Conservation (phyloP, 257 asterid genomes). For the Solanum peruvianum region DNA sequence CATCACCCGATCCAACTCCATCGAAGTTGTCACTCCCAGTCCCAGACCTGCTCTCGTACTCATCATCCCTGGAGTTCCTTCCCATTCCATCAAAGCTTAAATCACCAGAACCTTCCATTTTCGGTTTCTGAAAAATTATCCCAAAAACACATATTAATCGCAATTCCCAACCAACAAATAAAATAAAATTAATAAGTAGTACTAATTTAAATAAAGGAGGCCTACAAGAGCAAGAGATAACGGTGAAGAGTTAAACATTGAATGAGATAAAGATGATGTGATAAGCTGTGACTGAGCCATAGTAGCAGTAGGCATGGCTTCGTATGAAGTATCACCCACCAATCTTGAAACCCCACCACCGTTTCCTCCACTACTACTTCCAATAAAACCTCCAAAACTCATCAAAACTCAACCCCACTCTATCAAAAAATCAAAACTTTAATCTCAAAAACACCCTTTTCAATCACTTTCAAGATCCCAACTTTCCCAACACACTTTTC, state of each 20-base stretch:
- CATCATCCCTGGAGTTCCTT: constrained; percentile 35
- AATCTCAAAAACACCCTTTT: not conserved
- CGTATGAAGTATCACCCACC: constrained; percentile 38
- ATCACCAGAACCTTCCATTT: constrained; percentile 63
- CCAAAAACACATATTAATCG: not conserved
- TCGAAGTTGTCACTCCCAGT: constrained; percentile 69
- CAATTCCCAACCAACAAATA: not conserved
- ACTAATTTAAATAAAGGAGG: not conserved
- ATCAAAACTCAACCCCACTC: constrained; percentile 7
- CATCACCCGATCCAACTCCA: constrained; percentile 51
- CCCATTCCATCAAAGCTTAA: constrained; percentile 30
- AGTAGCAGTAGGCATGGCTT: constrained; percentile 18
- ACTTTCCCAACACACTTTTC: not conserved
- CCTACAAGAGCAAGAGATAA: constrained; percentile 51
- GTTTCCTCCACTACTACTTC: not conserved
- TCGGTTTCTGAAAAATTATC: constrained; percentile 35
- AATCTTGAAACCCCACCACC: constrained; percentile 28
- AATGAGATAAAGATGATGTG: constrained; percentile 28
- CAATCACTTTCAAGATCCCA: not conserved
- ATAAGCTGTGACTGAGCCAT: constrained; percentile 29
- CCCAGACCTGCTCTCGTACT: constrained; percentile 48
- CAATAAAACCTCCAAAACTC: constrained; percentile 48
- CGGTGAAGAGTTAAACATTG: constrained; percentile 31
- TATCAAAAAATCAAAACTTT: not conserved
- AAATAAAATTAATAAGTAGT: not conserved